phyloP scores from a whole-genome alignment of 768 basidiomycete species.

The Pleurotus pulmonarius region DNA sequence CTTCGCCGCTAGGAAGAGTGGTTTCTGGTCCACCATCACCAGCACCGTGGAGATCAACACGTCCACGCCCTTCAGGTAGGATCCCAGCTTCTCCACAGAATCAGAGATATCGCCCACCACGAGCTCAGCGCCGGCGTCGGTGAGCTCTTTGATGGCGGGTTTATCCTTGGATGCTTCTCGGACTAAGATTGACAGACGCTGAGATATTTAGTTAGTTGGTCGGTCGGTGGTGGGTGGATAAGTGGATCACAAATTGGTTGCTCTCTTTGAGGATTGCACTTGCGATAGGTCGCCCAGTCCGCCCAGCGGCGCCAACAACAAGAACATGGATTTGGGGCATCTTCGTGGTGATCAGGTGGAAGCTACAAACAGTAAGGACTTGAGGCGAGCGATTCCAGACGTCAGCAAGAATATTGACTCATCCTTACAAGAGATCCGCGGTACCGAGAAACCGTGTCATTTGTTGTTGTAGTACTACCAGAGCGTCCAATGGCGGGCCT shows the following conservation, averaged over 20 bases:
- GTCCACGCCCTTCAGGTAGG: background rate
- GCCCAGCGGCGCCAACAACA: background rate
- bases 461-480: no score
- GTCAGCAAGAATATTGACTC: no score
- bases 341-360: no score
- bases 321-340: no score
- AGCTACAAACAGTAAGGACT: no score
- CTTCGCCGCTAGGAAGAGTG: background rate
- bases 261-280: background rate
- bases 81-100: background rate
- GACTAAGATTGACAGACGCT: background rate
- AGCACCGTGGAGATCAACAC: conserved; percentile 1
- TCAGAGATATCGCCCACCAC: background rate
- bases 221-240: background rate
- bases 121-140: background rate
- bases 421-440: no score
- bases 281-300: background rate
- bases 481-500: no score
- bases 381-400: no score
- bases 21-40: background rate
- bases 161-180: background rate
- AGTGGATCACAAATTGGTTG: background rate
- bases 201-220: no score
- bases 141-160: background rate
- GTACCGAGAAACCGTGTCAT: no score